These are phyloP conservation scores for Clathrus columnatus DNA, from an alignment of 768 basidiomycete species.

Conservation along the genomic window DNA sequence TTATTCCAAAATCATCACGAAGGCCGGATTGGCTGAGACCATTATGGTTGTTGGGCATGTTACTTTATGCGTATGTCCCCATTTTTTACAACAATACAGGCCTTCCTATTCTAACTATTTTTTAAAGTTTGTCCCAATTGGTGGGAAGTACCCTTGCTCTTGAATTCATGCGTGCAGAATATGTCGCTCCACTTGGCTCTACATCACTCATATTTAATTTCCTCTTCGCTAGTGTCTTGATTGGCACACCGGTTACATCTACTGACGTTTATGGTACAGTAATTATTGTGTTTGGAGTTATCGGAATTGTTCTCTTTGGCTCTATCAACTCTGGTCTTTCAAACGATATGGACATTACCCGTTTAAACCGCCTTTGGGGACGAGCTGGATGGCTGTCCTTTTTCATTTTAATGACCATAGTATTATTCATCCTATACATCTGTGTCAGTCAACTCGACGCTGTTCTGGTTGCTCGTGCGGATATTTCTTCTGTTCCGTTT, in stretches of 20 bases:
- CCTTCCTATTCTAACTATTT: constrained; percentile 8
- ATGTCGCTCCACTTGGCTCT: constrained; percentile 91
- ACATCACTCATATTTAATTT: constrained; percentile 95
- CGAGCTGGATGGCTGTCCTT: constrained; percentile 85
- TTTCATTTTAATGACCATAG: constrained; percentile 71
- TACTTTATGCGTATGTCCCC: constrained; percentile 75
- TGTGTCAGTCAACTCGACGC: constrained; percentile 66
- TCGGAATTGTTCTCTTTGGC: constrained; percentile 83
- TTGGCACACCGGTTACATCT: constrained; percentile 75
- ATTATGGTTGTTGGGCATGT: constrained; percentile 86
- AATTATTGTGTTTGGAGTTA: constrained; percentile 72
- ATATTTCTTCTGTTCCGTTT: constrained; percentile 54
- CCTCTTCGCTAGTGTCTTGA: constrained; percentile 82
- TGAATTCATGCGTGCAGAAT: constrained; percentile 88
- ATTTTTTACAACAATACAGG: background rate
- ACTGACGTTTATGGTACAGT: constrained; percentile 83
- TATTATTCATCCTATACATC: constrained; percentile 56
- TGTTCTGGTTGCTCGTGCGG: constrained; percentile 60
- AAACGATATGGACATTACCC: constrained; percentile 60
- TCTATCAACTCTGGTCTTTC: constrained; percentile 76
- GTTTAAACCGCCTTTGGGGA: constrained; percentile 78
- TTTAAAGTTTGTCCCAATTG: constrained; percentile 63
- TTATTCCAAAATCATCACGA: constrained; percentile 67
- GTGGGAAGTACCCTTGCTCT: constrained; percentile 82
- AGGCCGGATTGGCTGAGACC: constrained; percentile 74